Percentiles rank a stretch among this genome's conserved stretches.
Evolutionary conservation across 2,329 filamentous ascomycete genomes (phyloP).

Genomic region (Monosporascus sp.): DNA sequence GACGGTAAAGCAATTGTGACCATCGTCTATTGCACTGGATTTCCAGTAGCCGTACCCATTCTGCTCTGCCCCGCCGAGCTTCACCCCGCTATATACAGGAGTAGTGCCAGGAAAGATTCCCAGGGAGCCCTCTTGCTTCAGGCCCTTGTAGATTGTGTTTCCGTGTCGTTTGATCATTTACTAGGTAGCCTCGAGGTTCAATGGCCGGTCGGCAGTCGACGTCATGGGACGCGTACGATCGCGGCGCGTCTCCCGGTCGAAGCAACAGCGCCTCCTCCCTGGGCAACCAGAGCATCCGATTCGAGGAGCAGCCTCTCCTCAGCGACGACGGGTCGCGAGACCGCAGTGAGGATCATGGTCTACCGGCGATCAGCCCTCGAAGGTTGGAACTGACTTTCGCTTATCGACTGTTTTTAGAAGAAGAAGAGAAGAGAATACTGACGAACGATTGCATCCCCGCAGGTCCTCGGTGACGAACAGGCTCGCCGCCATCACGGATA

Average conservation of each 20-base stretch:
- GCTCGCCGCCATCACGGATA: constrained; percentile 57
- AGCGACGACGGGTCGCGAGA: constrained; percentile 28
- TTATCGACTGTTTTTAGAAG: background rate
- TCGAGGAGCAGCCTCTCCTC: constrained; percentile 41
- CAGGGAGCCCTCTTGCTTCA: no score
- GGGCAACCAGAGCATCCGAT: constrained; percentile 35
- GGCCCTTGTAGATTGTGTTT: no score
- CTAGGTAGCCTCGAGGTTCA: constrained; percentile 5
- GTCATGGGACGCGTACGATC: constrained; percentile 43
- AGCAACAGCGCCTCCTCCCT: constrained; percentile 34
- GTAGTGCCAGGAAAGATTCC: no score
- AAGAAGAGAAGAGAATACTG: background rate
- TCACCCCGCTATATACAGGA: no score
- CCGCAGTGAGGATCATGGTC: constrained; percentile 28
- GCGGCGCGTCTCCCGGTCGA: constrained; percentile 32
- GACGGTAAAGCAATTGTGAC: no score
- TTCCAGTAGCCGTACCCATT: no score
- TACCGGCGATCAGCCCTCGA: constrained; percentile 25
- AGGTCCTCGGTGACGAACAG: constrained; percentile 57
- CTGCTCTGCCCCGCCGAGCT: no score
- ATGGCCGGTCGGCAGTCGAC: constrained; percentile 20
- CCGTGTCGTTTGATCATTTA: background rate
- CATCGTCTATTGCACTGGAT: no score
- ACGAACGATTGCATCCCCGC: constrained; percentile 8
- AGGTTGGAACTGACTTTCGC: constrained; percentile 26